Conservation (phyloP, 768 basidiomycete genomes). For the Tricholoma matsutake region DNA sequence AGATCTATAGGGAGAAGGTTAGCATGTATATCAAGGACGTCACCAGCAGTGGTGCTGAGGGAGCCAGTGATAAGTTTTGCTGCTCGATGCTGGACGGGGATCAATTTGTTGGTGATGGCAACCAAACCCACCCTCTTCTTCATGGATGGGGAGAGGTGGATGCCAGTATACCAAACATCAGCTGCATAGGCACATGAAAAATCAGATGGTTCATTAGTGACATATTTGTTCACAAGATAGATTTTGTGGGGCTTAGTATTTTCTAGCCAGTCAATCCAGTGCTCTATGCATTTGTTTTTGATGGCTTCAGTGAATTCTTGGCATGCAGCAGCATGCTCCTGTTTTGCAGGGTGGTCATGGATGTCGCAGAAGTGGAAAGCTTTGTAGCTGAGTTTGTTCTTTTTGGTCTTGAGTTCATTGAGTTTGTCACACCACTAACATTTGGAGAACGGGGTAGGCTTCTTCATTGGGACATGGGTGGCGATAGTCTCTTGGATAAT, state of each 20-base stretch:
- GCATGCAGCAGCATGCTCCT: neutral
- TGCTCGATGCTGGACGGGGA: too few species aligned
- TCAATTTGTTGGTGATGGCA: too few species aligned
- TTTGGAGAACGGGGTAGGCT: slow-evolving; percentile 15
- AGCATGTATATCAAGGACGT: too few species aligned
- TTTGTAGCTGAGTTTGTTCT: neutral
- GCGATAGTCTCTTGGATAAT: slow-evolving; percentile 10
- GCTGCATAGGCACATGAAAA: neutral
- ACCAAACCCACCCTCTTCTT: too few species aligned
- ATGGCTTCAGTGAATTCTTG: neutral
- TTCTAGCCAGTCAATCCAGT: neutral
- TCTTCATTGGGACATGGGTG: slow-evolving; percentile 1
- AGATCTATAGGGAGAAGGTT: too few species aligned
- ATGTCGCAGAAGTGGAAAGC: neutral
- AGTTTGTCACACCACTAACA: slow-evolving; percentile 21
- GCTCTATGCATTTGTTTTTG: neutral
- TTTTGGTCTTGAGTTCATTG: slow-evolving; percentile 8
- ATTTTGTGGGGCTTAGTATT: neutral
- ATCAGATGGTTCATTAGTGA: slow-evolving; percentile 1
- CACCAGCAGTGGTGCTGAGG: too few species aligned
- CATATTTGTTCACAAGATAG: slow-evolving; percentile 4
- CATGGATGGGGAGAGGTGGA: too few species aligned
- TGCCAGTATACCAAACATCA: too few species aligned
- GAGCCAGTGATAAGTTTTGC: too few species aligned
- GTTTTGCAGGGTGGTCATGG: neutral